These are phyloP conservation scores for Sporothrix variecibatus DNA, from an alignment of 2,329 filamentous ascomycete species.

Conservation along the genomic window DNA sequence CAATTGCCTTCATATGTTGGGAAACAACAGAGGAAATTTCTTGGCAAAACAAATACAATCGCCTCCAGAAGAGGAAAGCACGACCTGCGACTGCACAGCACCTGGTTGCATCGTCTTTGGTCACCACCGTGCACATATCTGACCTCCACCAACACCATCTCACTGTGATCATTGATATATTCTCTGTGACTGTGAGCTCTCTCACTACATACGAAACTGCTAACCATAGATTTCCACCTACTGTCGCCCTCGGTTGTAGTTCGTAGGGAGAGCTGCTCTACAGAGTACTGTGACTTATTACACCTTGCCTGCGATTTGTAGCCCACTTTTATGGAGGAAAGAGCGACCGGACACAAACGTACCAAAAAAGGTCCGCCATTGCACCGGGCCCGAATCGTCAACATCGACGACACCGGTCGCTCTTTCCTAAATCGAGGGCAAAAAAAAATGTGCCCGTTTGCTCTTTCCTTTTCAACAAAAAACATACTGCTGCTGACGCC, in stretches of 20 bases:
- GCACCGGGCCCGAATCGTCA: neutral
- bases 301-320: neutral
- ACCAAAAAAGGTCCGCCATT: neutral
- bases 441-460: neutral
- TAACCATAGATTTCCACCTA: neutral
- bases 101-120: neutral
- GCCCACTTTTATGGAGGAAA: neutral
- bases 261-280: neutral
- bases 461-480: neutral
- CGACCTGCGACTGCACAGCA: neutral
- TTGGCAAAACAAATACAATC: neutral
- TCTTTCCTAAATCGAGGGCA: neutral
- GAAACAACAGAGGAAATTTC: neutral
- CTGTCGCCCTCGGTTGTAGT: neutral
- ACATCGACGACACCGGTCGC: neutral
- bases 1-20: neutral
- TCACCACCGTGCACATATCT: neutral
- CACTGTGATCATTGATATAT: too few species aligned
- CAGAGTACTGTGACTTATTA: neutral
- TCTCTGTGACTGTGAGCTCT: neutral
- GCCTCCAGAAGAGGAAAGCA: neutral
- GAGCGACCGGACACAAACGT: neutral
- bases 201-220: neutral
- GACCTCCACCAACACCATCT: neutral
- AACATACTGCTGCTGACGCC: neutral